phyloP scores from a whole-genome alignment of 768 basidiomycete species.

The Mycena chlorophos region DNA sequence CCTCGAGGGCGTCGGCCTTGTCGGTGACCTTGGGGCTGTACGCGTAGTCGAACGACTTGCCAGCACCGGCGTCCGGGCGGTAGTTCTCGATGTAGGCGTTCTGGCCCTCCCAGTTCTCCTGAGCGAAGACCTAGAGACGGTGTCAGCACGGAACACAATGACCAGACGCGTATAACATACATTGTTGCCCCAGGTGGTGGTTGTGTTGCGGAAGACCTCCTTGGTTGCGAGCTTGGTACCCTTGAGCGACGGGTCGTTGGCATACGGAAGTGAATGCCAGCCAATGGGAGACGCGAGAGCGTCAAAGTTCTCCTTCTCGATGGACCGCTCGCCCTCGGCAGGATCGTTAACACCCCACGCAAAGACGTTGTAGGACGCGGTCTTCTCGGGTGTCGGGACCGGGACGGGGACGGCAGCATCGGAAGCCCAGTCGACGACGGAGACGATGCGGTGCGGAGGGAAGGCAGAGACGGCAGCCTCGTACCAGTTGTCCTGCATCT shows the following conservation, averaged over 20 bases:
- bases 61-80: conserved; percentile 68
- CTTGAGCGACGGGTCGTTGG: conserved; percentile 59
- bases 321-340: conserved; percentile 56
- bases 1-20: conserved; percentile 56
- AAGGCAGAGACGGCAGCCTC: conserved; percentile 79
- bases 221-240: conserved; percentile 26
- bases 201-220: conserved; percentile 59
- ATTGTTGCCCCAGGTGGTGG: conserved; percentile 88
- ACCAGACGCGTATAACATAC: conserved; percentile 34
- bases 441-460: conserved; percentile 77
- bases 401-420: conserved; percentile 61
- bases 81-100: conserved; percentile 69
- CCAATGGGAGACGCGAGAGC: conserved; percentile 79
- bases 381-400: conserved; percentile 32
- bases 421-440: conserved; percentile 93
- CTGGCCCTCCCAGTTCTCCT: conserved; percentile 88
- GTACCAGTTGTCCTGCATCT: conserved; percentile 96
- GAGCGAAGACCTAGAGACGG: conserved; percentile 72
- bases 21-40: conserved; percentile 71
- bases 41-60: conserved; percentile 64
- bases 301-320: conserved; percentile 72
- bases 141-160: neutral
- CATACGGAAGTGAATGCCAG: conserved; percentile 84
- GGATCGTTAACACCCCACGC: conserved; percentile 88
- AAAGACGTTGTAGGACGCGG: conserved; percentile 71